Conservation (phyloP, 2,329 filamentous ascomycete genomes). For the Cercospora sesami region DNA sequence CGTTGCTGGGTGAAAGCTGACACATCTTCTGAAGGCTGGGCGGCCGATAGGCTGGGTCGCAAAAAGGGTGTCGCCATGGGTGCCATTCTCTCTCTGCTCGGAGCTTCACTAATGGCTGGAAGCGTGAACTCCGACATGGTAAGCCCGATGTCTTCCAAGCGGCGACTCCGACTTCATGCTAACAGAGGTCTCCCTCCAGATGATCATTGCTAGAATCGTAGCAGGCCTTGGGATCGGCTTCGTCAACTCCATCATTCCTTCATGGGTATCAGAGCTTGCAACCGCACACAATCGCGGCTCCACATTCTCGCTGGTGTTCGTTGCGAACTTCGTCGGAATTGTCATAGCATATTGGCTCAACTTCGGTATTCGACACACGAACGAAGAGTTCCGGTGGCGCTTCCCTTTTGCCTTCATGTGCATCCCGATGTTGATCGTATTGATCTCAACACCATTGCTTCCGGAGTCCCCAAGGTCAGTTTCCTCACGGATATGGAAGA, state of each 20-base stretch:
- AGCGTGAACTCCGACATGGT: constrained; percentile 33
- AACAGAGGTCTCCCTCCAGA: not conserved
- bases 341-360: constrained; percentile 32
- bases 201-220: constrained; percentile 26
- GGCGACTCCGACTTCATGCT: not conserved
- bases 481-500: not conserved
- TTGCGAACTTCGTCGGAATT: constrained; percentile 38
- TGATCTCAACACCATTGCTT: constrained; percentile 20
- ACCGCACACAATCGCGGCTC: constrained; percentile 25
- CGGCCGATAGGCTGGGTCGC: constrained; percentile 35
- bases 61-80: constrained; percentile 33
- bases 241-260: constrained; percentile 30
- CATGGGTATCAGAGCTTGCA: constrained; percentile 32
- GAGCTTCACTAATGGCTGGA: constrained; percentile 31
- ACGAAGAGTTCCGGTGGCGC: constrained; percentile 32
- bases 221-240: constrained; percentile 33
- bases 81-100: constrained; percentile 32
- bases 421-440: constrained; percentile 47
- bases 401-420: constrained; percentile 43
- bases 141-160: not conserved
- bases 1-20: not conserved
- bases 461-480: constrained; percentile 18
- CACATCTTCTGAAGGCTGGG: constrained; percentile 24
- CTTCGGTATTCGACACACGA: constrained; percentile 29
- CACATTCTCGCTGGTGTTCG: constrained; percentile 28